These are phyloP conservation scores for Pestalotiopsis sp. DNA, from an alignment of 2,329 filamentous ascomycete genomes.

Conservation along the genomic window DNA sequence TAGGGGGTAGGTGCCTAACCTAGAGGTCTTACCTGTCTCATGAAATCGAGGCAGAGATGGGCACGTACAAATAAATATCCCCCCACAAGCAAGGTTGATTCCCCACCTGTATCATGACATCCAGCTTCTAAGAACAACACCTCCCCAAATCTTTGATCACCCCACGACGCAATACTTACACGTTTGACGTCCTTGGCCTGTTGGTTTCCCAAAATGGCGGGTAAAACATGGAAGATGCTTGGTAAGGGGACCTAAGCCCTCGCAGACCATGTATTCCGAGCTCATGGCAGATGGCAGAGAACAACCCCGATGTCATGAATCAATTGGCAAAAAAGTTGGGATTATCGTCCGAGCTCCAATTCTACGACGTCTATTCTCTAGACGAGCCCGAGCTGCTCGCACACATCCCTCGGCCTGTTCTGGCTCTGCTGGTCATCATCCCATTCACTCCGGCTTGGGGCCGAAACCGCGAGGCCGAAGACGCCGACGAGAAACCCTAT, in stretches of 20 bases:
- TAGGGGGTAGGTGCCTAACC: not conserved
- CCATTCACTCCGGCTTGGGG: constrained; percentile 56
- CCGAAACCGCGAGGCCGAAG: constrained; percentile 40
- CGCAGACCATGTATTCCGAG: not conserved
- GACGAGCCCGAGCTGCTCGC: constrained; percentile 76
- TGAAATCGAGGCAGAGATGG: not conserved
- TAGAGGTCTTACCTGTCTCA: not conserved
- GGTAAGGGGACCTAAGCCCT: not conserved
- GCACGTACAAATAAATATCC: not conserved
- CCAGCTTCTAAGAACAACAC: not conserved
- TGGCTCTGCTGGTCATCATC: constrained; percentile 81
- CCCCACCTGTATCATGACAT: not conserved
- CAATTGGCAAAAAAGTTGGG: constrained; percentile 72
- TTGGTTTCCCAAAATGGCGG: constrained; percentile 14
- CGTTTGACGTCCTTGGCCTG: constrained; percentile 3
- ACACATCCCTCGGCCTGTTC: constrained; percentile 75
- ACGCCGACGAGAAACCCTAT: constrained; percentile 21
- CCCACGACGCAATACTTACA: not conserved
- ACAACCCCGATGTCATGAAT: constrained; percentile 80
- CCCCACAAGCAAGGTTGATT: not conserved
- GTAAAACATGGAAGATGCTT: constrained; percentile 17
- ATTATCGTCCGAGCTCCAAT: constrained; percentile 67
- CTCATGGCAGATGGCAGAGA: constrained; percentile 36
- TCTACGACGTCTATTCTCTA: constrained; percentile 83
- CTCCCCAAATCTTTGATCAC: not conserved